Base-by-base conservation (phyloP, 106 monocot species). In the Dendrobium huoshanense region DNA sequence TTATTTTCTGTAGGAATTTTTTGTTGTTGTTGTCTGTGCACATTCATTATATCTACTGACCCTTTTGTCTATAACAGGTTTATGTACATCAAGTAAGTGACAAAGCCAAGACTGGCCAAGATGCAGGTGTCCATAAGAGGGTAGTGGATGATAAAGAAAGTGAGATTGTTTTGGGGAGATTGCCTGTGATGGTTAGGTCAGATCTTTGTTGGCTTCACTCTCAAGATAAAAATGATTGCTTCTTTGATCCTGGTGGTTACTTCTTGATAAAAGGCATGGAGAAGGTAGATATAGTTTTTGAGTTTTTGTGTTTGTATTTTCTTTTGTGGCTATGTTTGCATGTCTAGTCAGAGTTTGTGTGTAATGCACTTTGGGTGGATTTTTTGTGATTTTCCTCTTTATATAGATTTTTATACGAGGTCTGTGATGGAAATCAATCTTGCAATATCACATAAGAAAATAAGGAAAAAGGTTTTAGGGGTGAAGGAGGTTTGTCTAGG, bases 221-320 rank as follows among this genome's bases (percentile, higher is more conserved):
- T 45, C 85, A 79, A 73, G 84, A 88, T 44, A 93, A 88, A 93
- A 91, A 84, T 79, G 95, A 99, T 73, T 99, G 93, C 59, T 81
- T 87, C 65, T 99, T 90, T 87, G 95, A 99, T 88, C 84, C 77
- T 68, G 98, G 98, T 75, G 98, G 98, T 11, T 99, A 99, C 79
- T 99, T 99, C 82, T 77, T 99, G 85, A 89, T 99, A 37, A 99
- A 99, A 85, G 98, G 98, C 81, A 85, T 84, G 75, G 98, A 99
- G 70, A 99, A 95, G 98, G 98, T 99, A 85, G 15, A 25, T 76
- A 18, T 47, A 41, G 20, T 75, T 43, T 44, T 44, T 75, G 7
- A 44, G 44, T 76, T 76, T 31, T 44, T 42, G 9, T 72, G 9
- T 31, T 37, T 37, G 0, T 70, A 16, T 70, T 10, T 31, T 42